Evolutionary conservation across 306 rosid genomes (phyloP), one percentile per base, ranked within the genome.

Genomic region (Prunus mume): DNA sequence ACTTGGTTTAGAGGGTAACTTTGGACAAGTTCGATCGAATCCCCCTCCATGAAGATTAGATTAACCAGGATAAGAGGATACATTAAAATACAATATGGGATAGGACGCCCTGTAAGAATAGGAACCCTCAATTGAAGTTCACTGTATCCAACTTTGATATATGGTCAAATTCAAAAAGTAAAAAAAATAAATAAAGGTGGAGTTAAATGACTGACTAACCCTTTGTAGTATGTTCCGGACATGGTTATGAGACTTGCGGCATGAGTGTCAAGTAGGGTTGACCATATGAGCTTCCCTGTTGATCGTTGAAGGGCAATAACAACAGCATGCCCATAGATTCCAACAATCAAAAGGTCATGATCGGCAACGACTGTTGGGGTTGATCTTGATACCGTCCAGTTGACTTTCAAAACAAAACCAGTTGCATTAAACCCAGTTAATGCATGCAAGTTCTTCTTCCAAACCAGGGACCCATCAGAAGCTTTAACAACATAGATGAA

Each of bases 211-310:
- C 2, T 20, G n/a, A 78, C 79, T 64, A 20, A 89, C 96, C 93
- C 91, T 12, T 50, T 58, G 79, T 87, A 79, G 18, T 81, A 84
- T 1, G 96, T 87, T 50, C 93, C 96, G 0, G 91, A 91, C 91
- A 89, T 87, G 65, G 91, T 86, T 49, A 89, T 55, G 65, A 76
- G 12, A 22, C 87, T 38, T 2, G 65, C 18, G n/a, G 70, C n/a
- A 57, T 76, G 74, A 15, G 27, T 22, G 58, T 87, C 91, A 50
- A 88, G 79, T 67, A 20, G 19, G 3, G 88, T 87, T 11, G 72
- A 58, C 93, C 96, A 88, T 2, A 83, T 76, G 0, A 88, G 82
- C n/a, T 80, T 38, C 12, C 91, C 91, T 0, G 85, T 85, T 12
- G 79, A 78, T 43, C 82, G 83, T 61, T 77, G 66, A 0, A 91